These are phyloP conservation scores for Dryas drummondii DNA, from an alignment of 306 rosid species.

Conservation along the genomic window DNA sequence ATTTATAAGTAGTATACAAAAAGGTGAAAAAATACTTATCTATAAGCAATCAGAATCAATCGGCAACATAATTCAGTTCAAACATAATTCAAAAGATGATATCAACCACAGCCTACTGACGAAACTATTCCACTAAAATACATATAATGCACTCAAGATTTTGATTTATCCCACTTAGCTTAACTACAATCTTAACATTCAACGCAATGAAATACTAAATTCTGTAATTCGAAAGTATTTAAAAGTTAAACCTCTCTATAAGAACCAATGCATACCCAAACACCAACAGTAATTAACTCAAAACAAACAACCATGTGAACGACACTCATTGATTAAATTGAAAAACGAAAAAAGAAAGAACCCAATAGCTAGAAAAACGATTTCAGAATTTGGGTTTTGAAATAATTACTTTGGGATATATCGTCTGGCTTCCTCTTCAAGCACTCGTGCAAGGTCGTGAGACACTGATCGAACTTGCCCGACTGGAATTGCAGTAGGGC, in stretches of 20 bases:
- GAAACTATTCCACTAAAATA: background rate
- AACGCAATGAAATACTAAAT: too few species aligned
- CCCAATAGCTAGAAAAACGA: too few species aligned
- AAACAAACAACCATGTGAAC: too few species aligned
- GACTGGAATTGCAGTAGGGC: conserved; percentile 86
- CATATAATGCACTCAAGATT: background rate
- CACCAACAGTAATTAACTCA: too few species aligned
- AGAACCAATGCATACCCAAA: too few species aligned
- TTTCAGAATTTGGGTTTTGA: background rate
- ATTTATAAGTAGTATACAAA: background rate
- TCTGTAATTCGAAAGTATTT: too few species aligned
- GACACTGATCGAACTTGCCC: conserved; percentile 73
- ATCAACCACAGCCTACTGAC: background rate
- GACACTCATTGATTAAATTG: too few species aligned
- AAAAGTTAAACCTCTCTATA: too few species aligned
- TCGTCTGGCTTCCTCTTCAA: conserved; percentile 68
- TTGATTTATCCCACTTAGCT: too few species aligned
- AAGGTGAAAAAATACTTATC: background rate
- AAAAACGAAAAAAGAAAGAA: too few species aligned
- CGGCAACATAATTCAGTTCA: background rate
- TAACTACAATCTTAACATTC: too few species aligned
- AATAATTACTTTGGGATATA: conserved; percentile 77
- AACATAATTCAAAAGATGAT: background rate
- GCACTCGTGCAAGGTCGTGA: conserved; percentile 70
- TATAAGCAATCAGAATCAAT: background rate